Base-by-base conservation (phyloP, 441 rosid genomes). In the Francoa sonchifolia region DNA sequence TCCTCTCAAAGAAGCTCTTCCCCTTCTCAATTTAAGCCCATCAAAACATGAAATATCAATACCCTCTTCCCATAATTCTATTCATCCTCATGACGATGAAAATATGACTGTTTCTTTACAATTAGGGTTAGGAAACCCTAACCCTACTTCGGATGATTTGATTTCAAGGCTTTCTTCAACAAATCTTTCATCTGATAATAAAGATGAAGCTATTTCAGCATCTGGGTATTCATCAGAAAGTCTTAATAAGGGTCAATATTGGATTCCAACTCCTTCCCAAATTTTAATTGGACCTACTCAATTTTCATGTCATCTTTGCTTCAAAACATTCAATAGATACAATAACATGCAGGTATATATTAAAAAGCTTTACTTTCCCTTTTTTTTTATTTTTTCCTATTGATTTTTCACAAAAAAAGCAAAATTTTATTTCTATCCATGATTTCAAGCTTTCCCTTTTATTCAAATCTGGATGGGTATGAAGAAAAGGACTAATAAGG, bases 1-100 rank as follows among this genome's bases (percentile, higher is more conserved):
- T 39, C 97, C 97, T 51, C 69, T 83, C 12, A 78, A 69, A 42
- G 82, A 88, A 69, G 93, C 80, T 45, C 78, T 88, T 20, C 93
- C 95, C 34, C 97, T 88, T 37, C 57, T 88, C 13, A 74, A 68
- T 28, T 45, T 83, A 44, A 78, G 77, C 59, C 81, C 93, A 4
- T 16, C 72, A 36, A 64, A 66, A 37, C 61, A 51, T 40, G 69
- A 53, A 3, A 49, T 54, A 23, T 10, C 57, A 45, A 25, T 68
- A 68, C 41, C 45, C 19, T 53, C 65, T 59, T 61, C 44, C 11
- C 32, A 3, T 8, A 5, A 29, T 3, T 3, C 8, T 12, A 29
- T 29, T 2, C 2, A 1, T 33, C 4, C 5, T 32, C 10, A 35
- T 6, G 44, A 27, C 12, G 42, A 37, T 2, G 38, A 50, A 3